These are phyloP conservation scores for Lepidium didymum DNA, from an alignment of 345 rosid genomes.

Conservation along the genomic window DNA sequence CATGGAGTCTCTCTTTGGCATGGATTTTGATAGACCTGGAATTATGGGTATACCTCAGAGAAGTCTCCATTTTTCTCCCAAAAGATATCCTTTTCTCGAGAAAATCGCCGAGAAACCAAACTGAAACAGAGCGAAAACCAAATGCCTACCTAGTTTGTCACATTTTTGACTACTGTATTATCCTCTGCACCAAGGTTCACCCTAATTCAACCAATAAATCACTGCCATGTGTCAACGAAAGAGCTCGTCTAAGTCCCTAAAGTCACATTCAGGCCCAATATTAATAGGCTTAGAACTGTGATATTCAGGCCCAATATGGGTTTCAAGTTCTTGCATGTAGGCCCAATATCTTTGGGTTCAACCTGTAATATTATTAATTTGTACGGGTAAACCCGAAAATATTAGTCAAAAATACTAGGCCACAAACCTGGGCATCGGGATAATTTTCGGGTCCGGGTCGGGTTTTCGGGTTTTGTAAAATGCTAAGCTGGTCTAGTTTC, in stretches of 20 bases:
- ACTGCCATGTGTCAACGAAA: background rate
- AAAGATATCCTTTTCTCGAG: conserved; percentile 22
- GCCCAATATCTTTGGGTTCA: too few relatives aligned
- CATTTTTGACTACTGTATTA: background rate
- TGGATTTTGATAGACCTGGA: conserved; percentile 68
- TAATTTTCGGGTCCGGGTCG: too few relatives aligned
- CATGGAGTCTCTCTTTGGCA: conserved; percentile 68
- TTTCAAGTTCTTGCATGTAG: too few relatives aligned
- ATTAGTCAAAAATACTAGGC: too few relatives aligned
- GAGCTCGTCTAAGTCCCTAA: background rate
- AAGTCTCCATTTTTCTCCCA: conserved; percentile 91
- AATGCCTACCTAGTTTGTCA: conserved; percentile 24
- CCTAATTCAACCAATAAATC: background rate
- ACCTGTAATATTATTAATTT: background rate
- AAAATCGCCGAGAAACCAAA: conserved; percentile 3
- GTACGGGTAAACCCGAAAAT: conserved; percentile 1
- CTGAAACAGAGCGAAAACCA: conserved; percentile 12
- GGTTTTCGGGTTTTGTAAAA: background rate
- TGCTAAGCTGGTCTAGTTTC: background rate
- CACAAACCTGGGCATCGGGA: too few relatives aligned
- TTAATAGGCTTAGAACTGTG: background rate
- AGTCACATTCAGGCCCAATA: background rate
- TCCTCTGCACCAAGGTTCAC: conserved; percentile 14
- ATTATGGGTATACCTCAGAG: conserved; percentile 57
- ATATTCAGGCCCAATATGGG: background rate